A percentile compares a stretch with the other conserved stretches of the same genome.
Conservation (phyloP, 2,329 filamentous ascomycete species). For the Helminthosporium solani region DNA sequence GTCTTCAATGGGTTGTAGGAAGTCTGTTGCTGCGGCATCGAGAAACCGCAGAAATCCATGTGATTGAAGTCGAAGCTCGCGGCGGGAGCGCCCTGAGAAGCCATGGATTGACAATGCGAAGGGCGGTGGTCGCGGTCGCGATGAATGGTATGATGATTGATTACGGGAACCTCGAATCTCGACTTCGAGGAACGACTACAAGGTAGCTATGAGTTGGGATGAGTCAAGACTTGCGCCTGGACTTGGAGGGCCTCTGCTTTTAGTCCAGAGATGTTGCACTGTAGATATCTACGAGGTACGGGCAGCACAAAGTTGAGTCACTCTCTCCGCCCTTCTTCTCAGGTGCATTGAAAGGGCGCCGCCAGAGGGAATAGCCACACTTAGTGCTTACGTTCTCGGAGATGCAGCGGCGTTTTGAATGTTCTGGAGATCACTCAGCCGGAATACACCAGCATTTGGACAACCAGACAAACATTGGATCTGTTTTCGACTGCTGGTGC, state of each 20-base stretch:
- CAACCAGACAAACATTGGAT: too few relatives aligned
- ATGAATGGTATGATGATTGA: conserved; percentile 15
- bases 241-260: conserved; percentile 26
- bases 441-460: too few relatives aligned
- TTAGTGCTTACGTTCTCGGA: too few relatives aligned
- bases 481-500: too few relatives aligned
- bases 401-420: too few relatives aligned
- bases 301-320: conserved; percentile 1
- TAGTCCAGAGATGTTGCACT: conserved; percentile 3
- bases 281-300: not conserved
- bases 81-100: conserved; percentile 6
- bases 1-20: conserved; percentile 26
- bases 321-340: not conserved
- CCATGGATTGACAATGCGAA: conserved; percentile 15
- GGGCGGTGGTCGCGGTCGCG: conserved; percentile 13
- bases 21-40: conserved; percentile 21
- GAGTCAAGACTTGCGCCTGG: conserved; percentile 29
- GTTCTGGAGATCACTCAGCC: too few relatives aligned
- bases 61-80: conserved; percentile 31
- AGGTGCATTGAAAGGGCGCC: not conserved
- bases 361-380: too few relatives aligned
- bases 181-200: too few relatives aligned
- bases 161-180: conserved; percentile 19
- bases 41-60: conserved; percentile 35
- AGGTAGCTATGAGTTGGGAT: conserved; percentile 29